Conservation (phyloP, 78 protist genomes). For the Dictyostelium capitatum region DNA sequence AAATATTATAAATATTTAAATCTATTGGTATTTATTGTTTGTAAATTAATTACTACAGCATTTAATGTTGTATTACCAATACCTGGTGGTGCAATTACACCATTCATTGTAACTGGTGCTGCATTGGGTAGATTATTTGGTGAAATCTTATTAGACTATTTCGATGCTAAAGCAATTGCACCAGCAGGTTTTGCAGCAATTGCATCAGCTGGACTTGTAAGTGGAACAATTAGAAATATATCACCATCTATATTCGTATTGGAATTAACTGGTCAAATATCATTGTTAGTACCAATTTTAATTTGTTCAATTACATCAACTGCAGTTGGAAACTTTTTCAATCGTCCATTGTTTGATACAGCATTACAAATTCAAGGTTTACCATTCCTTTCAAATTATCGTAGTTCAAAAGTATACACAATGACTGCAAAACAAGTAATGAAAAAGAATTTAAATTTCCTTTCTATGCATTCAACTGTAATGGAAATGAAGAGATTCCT, state of each 20-base stretch:
- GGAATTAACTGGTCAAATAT: conserved; percentile 91
- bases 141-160: conserved; percentile 48
- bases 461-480: conserved; percentile 38
- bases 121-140: conserved; percentile 87
- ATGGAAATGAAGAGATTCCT: conserved; percentile 22
- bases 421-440: conserved; percentile 77
- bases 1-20: conserved; percentile 10
- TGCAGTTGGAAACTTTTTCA: conserved; percentile 82
- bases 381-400: conserved; percentile 67
- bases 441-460: conserved; percentile 45
- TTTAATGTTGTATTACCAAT: conserved; percentile 85
- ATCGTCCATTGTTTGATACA: conserved; percentile 82
- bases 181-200: conserved; percentile 90
- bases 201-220: conserved; percentile 89
- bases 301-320: conserved; percentile 83
- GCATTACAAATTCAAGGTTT: conserved; percentile 80
- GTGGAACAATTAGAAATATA: conserved; percentile 87
- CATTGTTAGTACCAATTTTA: conserved; percentile 85
- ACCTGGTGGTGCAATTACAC: conserved; percentile 89
- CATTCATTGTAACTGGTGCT: conserved; percentile 87
- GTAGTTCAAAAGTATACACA: conserved; percentile 63
- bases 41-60: conserved; percentile 63
- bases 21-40: conserved; percentile 56
- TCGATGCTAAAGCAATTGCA: conserved; percentile 1
- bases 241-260: conserved; percentile 88